These are phyloP conservation scores for Penicillium riverlandense DNA, from an alignment of 495 filamentous ascomycete genomes.

Conservation along the genomic window DNA sequence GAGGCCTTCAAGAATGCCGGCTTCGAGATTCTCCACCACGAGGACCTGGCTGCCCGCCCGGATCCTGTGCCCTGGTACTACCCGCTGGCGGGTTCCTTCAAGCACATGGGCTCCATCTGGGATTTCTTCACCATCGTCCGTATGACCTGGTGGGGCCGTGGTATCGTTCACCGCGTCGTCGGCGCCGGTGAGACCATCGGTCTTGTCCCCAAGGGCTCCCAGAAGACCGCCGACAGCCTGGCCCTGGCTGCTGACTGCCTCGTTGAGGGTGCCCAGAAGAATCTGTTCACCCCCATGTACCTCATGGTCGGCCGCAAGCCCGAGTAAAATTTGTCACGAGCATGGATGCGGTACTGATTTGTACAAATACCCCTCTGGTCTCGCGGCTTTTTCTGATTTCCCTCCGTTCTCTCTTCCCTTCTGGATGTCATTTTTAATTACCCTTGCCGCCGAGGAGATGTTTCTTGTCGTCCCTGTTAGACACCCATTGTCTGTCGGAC, in stretches of 20 bases:
- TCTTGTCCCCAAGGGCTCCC: constrained; percentile 75
- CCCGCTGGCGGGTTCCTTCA: constrained; percentile 75
- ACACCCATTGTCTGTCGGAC: neutral
- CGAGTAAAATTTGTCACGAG: constrained; percentile 22
- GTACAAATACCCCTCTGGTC: constrained; percentile 1
- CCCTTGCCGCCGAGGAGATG: constrained; percentile 3
- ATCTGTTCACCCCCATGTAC: constrained; percentile 99
- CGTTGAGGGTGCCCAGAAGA: constrained; percentile 83
- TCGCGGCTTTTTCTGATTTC: constrained; percentile 2
- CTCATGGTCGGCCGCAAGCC: constrained; percentile 96
- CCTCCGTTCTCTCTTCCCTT: constrained; percentile 2
- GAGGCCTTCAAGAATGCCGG: constrained; percentile 82
- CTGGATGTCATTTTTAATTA: constrained; percentile 7
- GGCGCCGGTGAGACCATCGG: constrained; percentile 68
- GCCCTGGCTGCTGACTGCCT: constrained; percentile 78
- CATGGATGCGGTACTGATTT: neutral
- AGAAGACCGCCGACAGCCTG: constrained; percentile 91
- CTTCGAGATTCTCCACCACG: constrained; percentile 77
- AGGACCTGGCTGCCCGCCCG: constrained; percentile 79
- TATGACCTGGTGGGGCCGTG: constrained; percentile 83
- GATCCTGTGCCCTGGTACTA: constrained; percentile 92
- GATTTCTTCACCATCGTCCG: constrained; percentile 81
- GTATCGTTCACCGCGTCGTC: constrained; percentile 69
- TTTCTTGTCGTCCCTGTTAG: neutral
- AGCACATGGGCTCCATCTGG: constrained; percentile 69